Percentiles rank a stretch among this genome's conserved stretches.
phyloP scores from a whole-genome alignment of 257 asterid species.

The Handroanthus guayacan region DNA sequence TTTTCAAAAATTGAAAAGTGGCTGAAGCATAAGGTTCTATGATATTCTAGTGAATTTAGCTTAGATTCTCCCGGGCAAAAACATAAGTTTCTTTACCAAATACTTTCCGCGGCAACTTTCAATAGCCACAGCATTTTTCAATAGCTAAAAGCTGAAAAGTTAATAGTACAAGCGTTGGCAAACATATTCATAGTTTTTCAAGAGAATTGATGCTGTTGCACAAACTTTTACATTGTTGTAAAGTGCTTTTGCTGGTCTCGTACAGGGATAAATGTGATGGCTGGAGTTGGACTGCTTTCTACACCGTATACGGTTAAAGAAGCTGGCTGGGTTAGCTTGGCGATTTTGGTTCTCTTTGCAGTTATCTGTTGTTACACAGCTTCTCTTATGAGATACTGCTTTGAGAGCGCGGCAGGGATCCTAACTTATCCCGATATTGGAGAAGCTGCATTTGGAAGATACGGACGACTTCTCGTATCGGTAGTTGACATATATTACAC shows the following conservation, averaged over 20 bases:
- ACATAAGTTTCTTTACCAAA: too few relatives aligned
- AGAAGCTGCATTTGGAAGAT: constrained; percentile 84
- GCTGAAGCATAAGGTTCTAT: too few relatives aligned
- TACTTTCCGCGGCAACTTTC: too few relatives aligned
- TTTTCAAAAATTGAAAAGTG: too few relatives aligned
- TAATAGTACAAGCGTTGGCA: too few relatives aligned
- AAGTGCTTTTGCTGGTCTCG: constrained; percentile 14
- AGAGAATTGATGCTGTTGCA: too few relatives aligned
- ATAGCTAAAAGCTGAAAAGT: too few relatives aligned
- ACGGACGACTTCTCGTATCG: constrained; percentile 75
- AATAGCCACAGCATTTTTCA: too few relatives aligned
- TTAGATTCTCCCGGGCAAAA: too few relatives aligned
- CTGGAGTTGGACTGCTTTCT: constrained; percentile 87
- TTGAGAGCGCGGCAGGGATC: constrained; percentile 73
- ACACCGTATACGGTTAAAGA: constrained; percentile 72
- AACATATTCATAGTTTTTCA: too few relatives aligned
- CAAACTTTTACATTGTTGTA: too few relatives aligned
- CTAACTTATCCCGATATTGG: constrained; percentile 82
- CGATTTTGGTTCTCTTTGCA: constrained; percentile 66
- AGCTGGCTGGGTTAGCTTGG: constrained; percentile 84
- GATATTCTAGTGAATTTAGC: too few relatives aligned
- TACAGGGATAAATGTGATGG: constrained; percentile 78
- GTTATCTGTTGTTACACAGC: constrained; percentile 81
- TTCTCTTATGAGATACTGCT: constrained; percentile 75
- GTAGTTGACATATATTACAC: constrained; percentile 45